Percentiles rank a stretch among this genome's conserved stretches.
Conservation (phyloP, 768 basidiomycete genomes). For the Pisolithus microcarpus region DNA sequence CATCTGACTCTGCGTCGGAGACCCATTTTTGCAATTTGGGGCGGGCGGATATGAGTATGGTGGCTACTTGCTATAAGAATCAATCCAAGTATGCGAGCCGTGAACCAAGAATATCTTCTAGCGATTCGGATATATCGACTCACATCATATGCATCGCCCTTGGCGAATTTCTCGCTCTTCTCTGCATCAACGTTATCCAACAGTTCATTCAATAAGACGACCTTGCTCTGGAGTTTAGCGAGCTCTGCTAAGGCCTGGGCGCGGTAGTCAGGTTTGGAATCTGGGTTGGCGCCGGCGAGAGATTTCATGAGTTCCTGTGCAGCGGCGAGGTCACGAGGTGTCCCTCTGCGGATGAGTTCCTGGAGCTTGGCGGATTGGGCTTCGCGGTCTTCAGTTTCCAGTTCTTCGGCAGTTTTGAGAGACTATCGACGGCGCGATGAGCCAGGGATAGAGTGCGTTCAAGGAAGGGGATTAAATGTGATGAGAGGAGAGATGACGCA, state of each 20-base stretch:
- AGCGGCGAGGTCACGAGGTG: constrained; percentile 88
- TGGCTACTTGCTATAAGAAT: constrained; percentile 71
- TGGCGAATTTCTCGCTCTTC: constrained; percentile 70
- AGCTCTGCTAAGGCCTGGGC: constrained; percentile 84
- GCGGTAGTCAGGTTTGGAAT: constrained; percentile 90
- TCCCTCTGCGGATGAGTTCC: constrained; percentile 92
- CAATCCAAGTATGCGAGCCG: no score
- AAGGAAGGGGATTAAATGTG: constrained; percentile 15
- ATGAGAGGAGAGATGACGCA: constrained; percentile 1
- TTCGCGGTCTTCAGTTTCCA: constrained; percentile 90
- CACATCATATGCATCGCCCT: constrained; percentile 91
- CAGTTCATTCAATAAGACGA: constrained; percentile 94
- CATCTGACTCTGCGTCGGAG: constrained; percentile 83
- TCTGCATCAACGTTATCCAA: constrained; percentile 79
- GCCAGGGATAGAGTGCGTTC: constrained; percentile 35
- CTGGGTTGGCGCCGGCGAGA: constrained; percentile 91
- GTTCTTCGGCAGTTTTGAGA: constrained; percentile 90
- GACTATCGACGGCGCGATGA: constrained; percentile 40
- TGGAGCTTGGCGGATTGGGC: constrained; percentile 98
- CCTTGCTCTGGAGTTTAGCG: constrained; percentile 91
- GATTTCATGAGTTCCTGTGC: constrained; percentile 98
- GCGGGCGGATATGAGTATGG: constrained; percentile 70
- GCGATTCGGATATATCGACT: constrained; percentile 19
- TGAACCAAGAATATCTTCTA: no score
- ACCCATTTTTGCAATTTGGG: constrained; percentile 99